phyloP scores from a whole-genome alignment of 108 stramenopile species.

The Nannochloropsis oceanica region DNA sequence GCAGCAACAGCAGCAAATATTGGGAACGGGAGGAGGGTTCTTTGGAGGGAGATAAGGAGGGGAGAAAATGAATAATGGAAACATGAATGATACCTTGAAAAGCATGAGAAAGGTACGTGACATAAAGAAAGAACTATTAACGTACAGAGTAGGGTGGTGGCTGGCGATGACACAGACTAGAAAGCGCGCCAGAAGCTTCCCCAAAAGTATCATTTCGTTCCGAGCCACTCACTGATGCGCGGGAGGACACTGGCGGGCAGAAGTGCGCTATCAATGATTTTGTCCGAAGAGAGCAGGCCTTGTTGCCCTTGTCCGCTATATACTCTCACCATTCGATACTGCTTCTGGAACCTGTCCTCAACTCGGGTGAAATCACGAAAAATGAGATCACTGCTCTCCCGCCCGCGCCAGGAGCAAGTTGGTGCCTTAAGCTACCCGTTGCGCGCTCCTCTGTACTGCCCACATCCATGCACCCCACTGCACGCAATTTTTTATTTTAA shows the following conservation, averaged over 20 bases:
- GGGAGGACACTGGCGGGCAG: not conserved
- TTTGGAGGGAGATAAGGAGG: not conserved
- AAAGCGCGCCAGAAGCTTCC: not conserved
- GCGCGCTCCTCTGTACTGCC: too few species aligned
- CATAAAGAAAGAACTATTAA: not conserved
- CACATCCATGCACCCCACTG: not conserved
- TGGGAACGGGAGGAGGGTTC: not conserved
- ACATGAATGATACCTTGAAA: not conserved
- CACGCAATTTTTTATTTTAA: not conserved
- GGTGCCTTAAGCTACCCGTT: not conserved
- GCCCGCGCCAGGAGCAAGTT: not conserved
- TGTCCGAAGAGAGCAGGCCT: too few species aligned
- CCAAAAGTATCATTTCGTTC: not conserved
- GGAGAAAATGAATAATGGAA: not conserved
- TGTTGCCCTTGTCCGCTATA: not conserved
- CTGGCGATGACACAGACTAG: not conserved
- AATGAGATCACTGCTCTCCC: not conserved
- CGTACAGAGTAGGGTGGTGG: not conserved
- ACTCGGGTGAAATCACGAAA: too few species aligned
- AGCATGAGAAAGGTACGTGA: not conserved
- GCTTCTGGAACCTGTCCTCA: too few species aligned
- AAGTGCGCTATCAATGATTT: too few species aligned
- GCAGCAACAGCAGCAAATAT: not conserved
- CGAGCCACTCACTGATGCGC: not conserved
- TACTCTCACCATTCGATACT: not conserved